Evolutionary conservation across 2,329 filamentous ascomycete genomes (phyloP).

Genomic region (Apiospora kogelbergensis): DNA sequence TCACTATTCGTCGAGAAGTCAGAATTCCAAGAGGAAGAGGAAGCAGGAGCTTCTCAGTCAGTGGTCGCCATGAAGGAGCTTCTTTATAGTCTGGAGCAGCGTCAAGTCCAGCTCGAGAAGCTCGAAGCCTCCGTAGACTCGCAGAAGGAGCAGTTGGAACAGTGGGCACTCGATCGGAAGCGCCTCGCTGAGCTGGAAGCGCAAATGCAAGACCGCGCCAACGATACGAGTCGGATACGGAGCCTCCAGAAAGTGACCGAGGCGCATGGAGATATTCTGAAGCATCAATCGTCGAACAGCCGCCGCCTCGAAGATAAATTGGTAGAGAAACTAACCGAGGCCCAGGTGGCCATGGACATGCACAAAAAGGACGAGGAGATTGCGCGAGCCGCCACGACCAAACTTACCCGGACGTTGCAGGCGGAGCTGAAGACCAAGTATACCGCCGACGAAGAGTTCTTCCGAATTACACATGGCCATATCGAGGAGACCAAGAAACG

Average conservation of each 20-base stretch:
- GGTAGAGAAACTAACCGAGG: not conserved
- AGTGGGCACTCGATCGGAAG: not conserved
- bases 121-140: constrained; percentile 1
- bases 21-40: not conserved
- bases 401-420: not conserved
- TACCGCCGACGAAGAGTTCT: not conserved
- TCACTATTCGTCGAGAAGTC: not conserved
- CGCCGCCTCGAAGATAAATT: not conserved
- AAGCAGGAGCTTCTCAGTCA: not conserved
- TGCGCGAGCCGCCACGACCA: not conserved
- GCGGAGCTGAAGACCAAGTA: not conserved
- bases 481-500: not conserved
- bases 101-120: constrained; percentile 6
- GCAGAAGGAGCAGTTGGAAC: not conserved
- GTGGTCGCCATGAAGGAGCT: not conserved
- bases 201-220: not conserved
- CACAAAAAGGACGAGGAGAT: not conserved
- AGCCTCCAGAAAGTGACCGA: not conserved
- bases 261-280: not conserved
- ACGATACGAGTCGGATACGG: not conserved
- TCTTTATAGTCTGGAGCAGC: constrained; percentile 1
- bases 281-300: not conserved
- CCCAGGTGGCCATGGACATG: not conserved
- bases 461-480: not conserved
- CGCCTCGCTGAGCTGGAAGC: not conserved